phyloP scores from a whole-genome alignment of 495 filamentous ascomycete genomes.

The Podospora anserina region DNA sequence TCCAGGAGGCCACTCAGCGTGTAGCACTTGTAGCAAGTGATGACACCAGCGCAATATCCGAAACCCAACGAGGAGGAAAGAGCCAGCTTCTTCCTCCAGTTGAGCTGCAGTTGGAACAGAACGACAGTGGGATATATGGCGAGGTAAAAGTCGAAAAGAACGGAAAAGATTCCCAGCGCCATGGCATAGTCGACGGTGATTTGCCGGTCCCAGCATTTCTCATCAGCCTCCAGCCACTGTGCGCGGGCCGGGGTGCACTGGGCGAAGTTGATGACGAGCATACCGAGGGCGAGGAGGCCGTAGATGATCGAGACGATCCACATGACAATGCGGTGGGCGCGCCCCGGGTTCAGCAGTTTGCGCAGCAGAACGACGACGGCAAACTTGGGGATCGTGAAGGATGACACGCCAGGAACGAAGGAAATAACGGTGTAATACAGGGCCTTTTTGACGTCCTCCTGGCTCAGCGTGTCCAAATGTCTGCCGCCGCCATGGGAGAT shows the following conservation, averaged over 20 bases:
- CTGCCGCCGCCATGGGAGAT: conserved; percentile 22
- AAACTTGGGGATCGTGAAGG: conserved; percentile 30
- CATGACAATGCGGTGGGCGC: conserved; percentile 18
- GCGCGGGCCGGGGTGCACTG: conserved; percentile 26
- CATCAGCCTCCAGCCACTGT: conserved; percentile 22
- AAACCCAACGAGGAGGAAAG: conserved; percentile 25
- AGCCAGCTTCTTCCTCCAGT: conserved; percentile 30
- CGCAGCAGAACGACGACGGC: conserved; percentile 28
- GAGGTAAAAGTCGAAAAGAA: conserved; percentile 30
- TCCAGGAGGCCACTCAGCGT: conserved; percentile 18
- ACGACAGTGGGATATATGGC: conserved; percentile 25
- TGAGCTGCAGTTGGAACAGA: conserved; percentile 16
- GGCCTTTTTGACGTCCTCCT: conserved; percentile 13
- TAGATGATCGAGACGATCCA: conserved; percentile 25
- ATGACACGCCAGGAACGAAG: conserved; percentile 27
- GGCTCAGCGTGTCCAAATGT: conserved; percentile 18
- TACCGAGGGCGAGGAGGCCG: conserved; percentile 14
- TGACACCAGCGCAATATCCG: conserved; percentile 26
- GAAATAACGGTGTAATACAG: conserved; percentile 25
- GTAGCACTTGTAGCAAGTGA: conserved; percentile 26
- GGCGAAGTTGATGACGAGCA: conserved; percentile 26
- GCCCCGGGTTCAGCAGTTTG: conserved; percentile 22
- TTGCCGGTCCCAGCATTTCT: conserved; percentile 22
- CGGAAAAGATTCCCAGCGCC: conserved; percentile 20
- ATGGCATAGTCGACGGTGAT: conserved; percentile 25